Evolutionary conservation across 1,284 basidiomycete genomes (phyloP).

Genomic region (Mixia osmundae): DNA sequence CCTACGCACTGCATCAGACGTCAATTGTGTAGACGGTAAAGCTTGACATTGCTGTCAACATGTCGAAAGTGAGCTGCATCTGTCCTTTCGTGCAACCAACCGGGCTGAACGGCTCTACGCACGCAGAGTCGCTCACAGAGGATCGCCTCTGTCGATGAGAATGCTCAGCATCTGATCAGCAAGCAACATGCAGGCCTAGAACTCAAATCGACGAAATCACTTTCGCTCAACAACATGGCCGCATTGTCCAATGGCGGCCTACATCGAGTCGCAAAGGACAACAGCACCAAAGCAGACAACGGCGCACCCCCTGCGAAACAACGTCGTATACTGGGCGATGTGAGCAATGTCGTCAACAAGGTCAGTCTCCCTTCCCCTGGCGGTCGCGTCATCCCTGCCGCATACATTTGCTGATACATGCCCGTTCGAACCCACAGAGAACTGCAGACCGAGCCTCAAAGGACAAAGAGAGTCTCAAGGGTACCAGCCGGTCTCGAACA

Average conservation of each 20-base stretch:
- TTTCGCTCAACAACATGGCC: background rate
- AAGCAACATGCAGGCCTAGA: background rate
- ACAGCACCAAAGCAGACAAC: conserved; percentile 1
- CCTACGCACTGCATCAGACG: too few species aligned
- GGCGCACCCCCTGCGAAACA: conserved; percentile 1
- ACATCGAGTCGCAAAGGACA: background rate
- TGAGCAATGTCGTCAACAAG: conserved; percentile 14
- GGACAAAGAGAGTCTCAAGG: conserved; percentile 1
- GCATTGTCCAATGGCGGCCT: background rate
- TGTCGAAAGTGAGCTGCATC: too few species aligned
- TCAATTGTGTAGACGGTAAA: too few species aligned
- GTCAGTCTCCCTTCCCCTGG: conserved; percentile 4
- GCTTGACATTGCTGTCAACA: too few species aligned
- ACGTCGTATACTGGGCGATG: conserved; percentile 11
- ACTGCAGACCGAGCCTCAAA: conserved; percentile 2
- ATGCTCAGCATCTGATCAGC: background rate
- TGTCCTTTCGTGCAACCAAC: too few species aligned
- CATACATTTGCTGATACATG: background rate
- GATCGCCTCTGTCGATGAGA: background rate
- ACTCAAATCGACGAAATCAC: background rate
- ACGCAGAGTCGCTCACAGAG: too few species aligned
- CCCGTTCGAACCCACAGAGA: background rate
- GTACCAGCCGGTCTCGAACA: conserved; percentile 1
- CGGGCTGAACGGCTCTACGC: too few species aligned
- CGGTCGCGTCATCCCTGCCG: background rate